Conservation (phyloP, 345 rosid genomes). For the Clarkia xantiana region DNA sequence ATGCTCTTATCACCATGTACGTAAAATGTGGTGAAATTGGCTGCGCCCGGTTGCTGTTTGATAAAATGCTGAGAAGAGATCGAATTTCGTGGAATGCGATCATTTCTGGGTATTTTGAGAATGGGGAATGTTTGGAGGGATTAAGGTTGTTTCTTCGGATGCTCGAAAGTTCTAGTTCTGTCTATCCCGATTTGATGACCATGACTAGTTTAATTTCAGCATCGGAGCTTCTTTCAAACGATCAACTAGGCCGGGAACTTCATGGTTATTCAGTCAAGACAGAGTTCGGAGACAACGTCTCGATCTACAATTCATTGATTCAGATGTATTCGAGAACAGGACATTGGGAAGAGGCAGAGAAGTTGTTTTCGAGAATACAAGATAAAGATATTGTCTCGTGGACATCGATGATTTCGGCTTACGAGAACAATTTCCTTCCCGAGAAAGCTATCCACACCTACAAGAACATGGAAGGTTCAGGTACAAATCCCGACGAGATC, state of each 20-base stretch:
- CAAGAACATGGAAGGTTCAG: constrained; percentile 42
- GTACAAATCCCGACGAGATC: constrained; percentile 46
- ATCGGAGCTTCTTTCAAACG: constrained; percentile 50
- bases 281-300: constrained; percentile 34
- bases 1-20: constrained; percentile 82
- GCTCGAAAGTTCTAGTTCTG: constrained; percentile 46
- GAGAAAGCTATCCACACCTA: constrained; percentile 42
- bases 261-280: constrained; percentile 43
- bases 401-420: constrained; percentile 76
- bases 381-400: constrained; percentile 61
- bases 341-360: constrained; percentile 39
- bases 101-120: constrained; percentile 77
- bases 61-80: constrained; percentile 59
- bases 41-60: constrained; percentile 48
- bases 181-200: constrained; percentile 59
- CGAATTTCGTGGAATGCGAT: constrained; percentile 91
- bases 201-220: constrained; percentile 68
- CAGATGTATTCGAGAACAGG: constrained; percentile 51
- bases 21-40: constrained; percentile 50
- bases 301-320: constrained; percentile 58
- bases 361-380: constrained; percentile 42
- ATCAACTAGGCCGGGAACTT: constrained; percentile 45
- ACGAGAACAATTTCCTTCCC: constrained; percentile 38
- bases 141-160: constrained; percentile 46
- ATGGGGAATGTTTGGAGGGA: constrained; percentile 50